Evolutionary conservation across 179 eudicot species (phyloP), one percentile per base, ranked within the genome.

Genomic region (Spergularia azorica): DNA sequence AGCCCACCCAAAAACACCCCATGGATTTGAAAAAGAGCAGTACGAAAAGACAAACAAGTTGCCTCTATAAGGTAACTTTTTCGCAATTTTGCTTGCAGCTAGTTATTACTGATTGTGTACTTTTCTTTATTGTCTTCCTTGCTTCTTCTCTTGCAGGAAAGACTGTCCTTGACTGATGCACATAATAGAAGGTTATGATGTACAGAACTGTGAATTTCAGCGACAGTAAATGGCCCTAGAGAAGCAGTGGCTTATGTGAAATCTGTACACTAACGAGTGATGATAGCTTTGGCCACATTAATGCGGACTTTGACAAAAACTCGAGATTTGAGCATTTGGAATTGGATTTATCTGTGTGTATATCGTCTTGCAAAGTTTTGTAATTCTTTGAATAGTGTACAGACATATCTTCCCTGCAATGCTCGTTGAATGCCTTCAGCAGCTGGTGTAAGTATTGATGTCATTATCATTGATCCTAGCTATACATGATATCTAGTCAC

Each of bases 161-260:
- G 56, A 73, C 74, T 63, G 54, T 56, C 84, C 48, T 32, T 79
- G 64, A 70, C 65, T 38, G 85, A 84, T 71, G 72, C 58, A 43
- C 84, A 72, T 68, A 80, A 75, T 56, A 79, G 87, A 67, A 79
- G 50, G 81, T 67, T 82, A 43, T 84, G 79, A 82, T 72, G 36
- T 57, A 65, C 64, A 48, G 50, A 13, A 6, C 15, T 63, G 50
- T 14, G 8, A 39, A 16, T 10, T 26, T 57, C 12, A 18, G 59
- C 46, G 0, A 14, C 67, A 55, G 64, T 32, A 14, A 63, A 55
- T 3, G 51, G 66, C 75, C 50, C 39, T 26, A 55, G 20, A 58
- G 78, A 43, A 69, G 66, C 36, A 17, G 18, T 39, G 18, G 11
- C 76, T 36, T 48, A 11, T 63, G 43, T 43, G 13, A 20, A 68